Evolutionary conservation across 2,329 filamentous ascomycete species (phyloP), one percentile per base, ranked within the genome.

Genomic region (Aspergillus aculeatinus): DNA sequence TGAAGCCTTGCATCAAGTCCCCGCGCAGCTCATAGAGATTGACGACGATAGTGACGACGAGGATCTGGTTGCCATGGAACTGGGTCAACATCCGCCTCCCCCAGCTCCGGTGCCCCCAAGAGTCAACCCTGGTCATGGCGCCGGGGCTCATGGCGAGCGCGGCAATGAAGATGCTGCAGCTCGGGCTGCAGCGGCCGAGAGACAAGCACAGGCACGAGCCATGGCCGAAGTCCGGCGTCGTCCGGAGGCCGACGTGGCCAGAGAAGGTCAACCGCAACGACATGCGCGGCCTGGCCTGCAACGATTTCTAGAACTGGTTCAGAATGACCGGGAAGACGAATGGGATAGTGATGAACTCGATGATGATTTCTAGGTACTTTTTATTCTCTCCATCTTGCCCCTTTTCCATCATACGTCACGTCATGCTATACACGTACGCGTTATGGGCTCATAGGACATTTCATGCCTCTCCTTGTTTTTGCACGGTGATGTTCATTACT

Each of bases 341-440:
- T 86, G 83, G 83, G 82, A 85, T 63, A 85, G 82, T 62, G 83
- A 86, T 67, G 83, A 85, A 66, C 63, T 85, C 54, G 81, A 83
- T 19, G 80, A 80, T 48, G 70, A 68, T 53, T 73, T 73, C 27
- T 72, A 61, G 58, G 48, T 58, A 16, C 23, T 27, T 35, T n/a
- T n/a, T 19, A n/a, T 27, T 52, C 9, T 39, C 23, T 29, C 5
- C 12, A 19, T 19, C 3, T 19, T 19, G 6, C 16, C 16, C 16
- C 14, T 44, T 5, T 44, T 7, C 5, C 14, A n/a, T 44, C 14
- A 19, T 44, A 9, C 39, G n/a, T 9, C 39, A 19, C n/a, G 39
- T 7, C 39, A 44, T 19, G 14, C 6, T 44, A 19, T 44, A 44
- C 7, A 7, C 4, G 12, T n/a, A 44, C 39, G 16, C n/a, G 16